phyloP scores from a whole-genome alignment of 2,329 filamentous ascomycete genomes.

The Cercospora janseana region DNA sequence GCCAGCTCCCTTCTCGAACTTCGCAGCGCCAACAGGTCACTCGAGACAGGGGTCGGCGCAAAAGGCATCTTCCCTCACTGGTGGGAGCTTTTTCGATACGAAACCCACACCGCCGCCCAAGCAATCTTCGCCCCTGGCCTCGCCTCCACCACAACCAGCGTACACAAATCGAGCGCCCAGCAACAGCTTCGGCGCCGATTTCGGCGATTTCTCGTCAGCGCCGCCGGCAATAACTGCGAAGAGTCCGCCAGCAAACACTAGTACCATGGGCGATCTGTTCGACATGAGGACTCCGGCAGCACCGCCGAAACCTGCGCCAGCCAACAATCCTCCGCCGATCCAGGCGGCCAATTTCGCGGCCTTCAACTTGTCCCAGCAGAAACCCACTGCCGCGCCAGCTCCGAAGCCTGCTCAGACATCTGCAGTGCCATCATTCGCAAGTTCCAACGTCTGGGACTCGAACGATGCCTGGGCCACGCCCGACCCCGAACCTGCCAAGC shows the following conservation, averaged over 20 bases:
- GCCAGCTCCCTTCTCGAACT: constrained; percentile 63
- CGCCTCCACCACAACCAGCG: constrained; percentile 31
- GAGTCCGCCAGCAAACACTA: constrained; percentile 48
- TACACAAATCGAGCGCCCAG: constrained; percentile 50
- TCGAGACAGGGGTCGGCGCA: constrained; percentile 44
- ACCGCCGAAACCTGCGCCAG: constrained; percentile 36
- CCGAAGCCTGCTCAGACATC: constrained; percentile 36
- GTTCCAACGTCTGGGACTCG: constrained; percentile 69
- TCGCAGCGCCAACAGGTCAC: constrained; percentile 55
- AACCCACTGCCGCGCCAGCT: constrained; percentile 43
- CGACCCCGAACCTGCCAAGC: constrained; percentile 45
- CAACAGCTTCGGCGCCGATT: constrained; percentile 51
- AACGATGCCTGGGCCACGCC: constrained; percentile 78
- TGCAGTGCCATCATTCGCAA: constrained; percentile 11
- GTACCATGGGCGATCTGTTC: constrained; percentile 73
- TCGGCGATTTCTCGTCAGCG: constrained; percentile 63
- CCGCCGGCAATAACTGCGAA: constrained; percentile 41
- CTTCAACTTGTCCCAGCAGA: constrained; percentile 70
- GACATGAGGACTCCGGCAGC: constrained; percentile 58
- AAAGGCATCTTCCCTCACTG: constrained; percentile 52
- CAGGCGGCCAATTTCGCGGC: constrained; percentile 46
- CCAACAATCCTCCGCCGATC: constrained; percentile 38
- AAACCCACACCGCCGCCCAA: constrained; percentile 51
- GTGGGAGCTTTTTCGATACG: constrained; percentile 80
- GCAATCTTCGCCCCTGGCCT: constrained; percentile 32